Base-by-base conservation (phyloP, 345 rosid genomes). In the Balakata baccata region DNA sequence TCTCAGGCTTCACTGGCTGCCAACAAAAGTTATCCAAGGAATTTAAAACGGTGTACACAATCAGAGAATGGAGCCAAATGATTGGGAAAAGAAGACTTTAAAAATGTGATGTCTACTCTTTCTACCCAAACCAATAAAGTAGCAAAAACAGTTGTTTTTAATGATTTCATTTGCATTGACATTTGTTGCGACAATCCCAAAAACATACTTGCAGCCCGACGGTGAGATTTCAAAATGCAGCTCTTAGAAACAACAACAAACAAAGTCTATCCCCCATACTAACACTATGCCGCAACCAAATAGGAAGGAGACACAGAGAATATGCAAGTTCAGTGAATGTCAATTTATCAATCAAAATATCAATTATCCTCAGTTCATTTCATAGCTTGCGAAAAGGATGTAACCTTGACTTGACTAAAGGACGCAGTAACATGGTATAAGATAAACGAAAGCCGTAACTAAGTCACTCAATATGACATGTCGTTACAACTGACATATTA, bases 1-100 rank as follows among this genome's bases (percentile, higher is more conserved):
- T 80, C 58, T 51, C 72, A 8, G 71, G 77, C 80, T 76, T 80
- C 53, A 72, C 72, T 7, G 83, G 80, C 83, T 80, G 83, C 62
- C 61, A 75, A 50, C 53, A 58, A 58, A 64, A 50, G 43, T 11
- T 8, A 8, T 2, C 34, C 34, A 29, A 29, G 34, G 34, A 29
- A 29, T 29, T 29, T 29, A 14, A 16, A 49, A 68, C 47, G 14
- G 1, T 29, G 34, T 29, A 29, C 34, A 29, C 2, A 29, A 29
- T 29, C 34, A 29, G 34, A 29, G 34, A 29, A 29, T 29, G 34
- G 11, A 39, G 18, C 37, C 22, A 58, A 58, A 22, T 20, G 34
- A 23, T 58, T 29, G 34, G 8, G 23, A 39, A 20, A 1, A 54
- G 11, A 37, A 9, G 7, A 10, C 10, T 29, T 6, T 1, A 6